Percentiles rank a stretch among this genome's conserved stretches.
Evolutionary conservation across 2,329 filamentous ascomycete genomes (phyloP).

Genomic region (Pezicula radicicola): DNA sequence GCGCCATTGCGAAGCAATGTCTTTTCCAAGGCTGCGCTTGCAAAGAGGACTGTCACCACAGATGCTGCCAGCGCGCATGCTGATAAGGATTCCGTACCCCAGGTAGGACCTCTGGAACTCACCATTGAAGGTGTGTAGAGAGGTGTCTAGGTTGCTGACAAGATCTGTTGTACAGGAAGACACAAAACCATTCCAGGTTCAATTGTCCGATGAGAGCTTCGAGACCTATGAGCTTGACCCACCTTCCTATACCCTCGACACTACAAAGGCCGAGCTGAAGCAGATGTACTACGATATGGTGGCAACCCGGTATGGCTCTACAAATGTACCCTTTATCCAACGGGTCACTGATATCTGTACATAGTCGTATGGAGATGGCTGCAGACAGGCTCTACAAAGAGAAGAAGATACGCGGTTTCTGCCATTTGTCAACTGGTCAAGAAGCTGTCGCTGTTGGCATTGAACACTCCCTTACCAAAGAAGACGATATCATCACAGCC

Average conservation of each 20-base stretch:
- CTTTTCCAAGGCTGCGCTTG: constrained; percentile 29
- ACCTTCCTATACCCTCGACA: constrained; percentile 85
- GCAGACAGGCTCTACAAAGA: constrained; percentile 99
- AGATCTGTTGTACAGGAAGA: constrained; percentile 62
- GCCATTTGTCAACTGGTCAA: constrained; percentile 95
- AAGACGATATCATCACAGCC: constrained; percentile 93
- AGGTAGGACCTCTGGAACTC: constrained; percentile 39
- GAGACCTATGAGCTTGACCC: constrained; percentile 99
- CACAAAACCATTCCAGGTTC: constrained; percentile 88
- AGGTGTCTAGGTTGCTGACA: not conserved
- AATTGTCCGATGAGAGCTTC: constrained; percentile 96
- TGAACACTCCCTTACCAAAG: constrained; percentile 88
- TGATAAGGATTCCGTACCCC: constrained; percentile 70
- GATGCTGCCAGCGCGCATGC: constrained; percentile 90
- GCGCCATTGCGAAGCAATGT: constrained; percentile 48
- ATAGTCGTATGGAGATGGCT: constrained; percentile 98
- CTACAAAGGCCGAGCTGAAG: constrained; percentile 97
- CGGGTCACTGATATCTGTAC: not conserved
- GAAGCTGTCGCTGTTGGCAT: constrained; percentile 97
- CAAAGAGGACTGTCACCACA: constrained; percentile 78
- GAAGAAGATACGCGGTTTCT: constrained; percentile 99
- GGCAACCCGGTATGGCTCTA: constrained; percentile 68
- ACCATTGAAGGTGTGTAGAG: not conserved
- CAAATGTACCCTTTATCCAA: not conserved
- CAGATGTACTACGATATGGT: constrained; percentile 99